phyloP scores from a whole-genome alignment of 768 basidiomycete genomes.

The Mycena olivaceomarginata region DNA sequence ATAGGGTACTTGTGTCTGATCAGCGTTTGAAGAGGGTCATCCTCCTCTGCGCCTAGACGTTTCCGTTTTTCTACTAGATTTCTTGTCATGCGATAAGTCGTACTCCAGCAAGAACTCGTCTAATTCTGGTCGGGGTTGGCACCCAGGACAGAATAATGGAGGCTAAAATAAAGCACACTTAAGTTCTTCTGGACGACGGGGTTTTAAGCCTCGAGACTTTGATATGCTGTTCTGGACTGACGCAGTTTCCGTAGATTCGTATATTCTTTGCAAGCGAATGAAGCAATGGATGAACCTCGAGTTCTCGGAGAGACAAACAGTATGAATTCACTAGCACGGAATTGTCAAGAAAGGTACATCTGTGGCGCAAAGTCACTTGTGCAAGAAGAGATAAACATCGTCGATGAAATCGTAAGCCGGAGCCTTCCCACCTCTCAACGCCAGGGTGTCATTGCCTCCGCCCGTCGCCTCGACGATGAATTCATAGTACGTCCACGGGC shows the following conservation, averaged over 20 bases:
- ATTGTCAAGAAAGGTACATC: slow-evolving; percentile 30
- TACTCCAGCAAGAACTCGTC: not conserved
- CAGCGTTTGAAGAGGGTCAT: slow-evolving; percentile 13
- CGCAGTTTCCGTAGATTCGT: too few relatives aligned
- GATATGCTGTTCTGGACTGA: too few relatives aligned
- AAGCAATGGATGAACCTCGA: too few relatives aligned
- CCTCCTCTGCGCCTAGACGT: not conserved
- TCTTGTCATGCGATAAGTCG: slow-evolving; percentile 3
- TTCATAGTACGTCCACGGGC: slow-evolving; percentile 33
- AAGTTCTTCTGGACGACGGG: too few relatives aligned
- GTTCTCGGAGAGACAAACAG: not conserved
- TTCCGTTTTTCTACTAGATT: slow-evolving; percentile 3
- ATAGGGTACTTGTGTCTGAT: too few relatives aligned
- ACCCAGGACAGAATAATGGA: not conserved
- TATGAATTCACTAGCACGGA: not conserved
- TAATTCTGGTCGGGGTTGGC: not conserved
- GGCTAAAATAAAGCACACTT: too few relatives aligned
- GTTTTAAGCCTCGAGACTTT: too few relatives aligned
- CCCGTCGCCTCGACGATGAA: slow-evolving; percentile 37
- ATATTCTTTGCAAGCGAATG: too few relatives aligned
- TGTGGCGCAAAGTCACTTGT: slow-evolving; percentile 1
- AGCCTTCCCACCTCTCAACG: slow-evolving; percentile 41
- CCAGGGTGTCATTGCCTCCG: slow-evolving; percentile 35
- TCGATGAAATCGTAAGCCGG: slow-evolving; percentile 46
- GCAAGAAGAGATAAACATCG: slow-evolving; percentile 42